Base-by-base conservation (phyloP, 495 filamentous ascomycete genomes). In the Penicillium samsonianum region DNA sequence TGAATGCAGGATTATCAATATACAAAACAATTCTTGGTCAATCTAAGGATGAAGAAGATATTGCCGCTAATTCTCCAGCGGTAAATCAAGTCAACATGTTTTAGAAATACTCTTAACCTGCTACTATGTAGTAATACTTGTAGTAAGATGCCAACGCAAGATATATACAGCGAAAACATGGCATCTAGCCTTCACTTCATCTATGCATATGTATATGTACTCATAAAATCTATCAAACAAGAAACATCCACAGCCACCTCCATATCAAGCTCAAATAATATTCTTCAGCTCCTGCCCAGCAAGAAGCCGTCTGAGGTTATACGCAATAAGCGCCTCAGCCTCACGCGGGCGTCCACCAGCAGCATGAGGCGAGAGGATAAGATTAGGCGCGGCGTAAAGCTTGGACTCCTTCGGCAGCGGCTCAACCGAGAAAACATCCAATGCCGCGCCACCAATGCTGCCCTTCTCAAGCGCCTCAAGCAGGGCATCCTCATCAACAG, bases 401-500 rank as follows among this genome's bases (percentile, higher is more conserved):
- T 77, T 68, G n/a, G 82, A 82, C 0, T 80, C 66, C 49, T 63
- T 57, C 14, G 65, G 65, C 17, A 70, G 53, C 4, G 67, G 86
- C 67, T 90, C 87, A 31, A 77, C 61, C 10, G 79, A 79, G 64
- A 88, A 85, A 31, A 91, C 88, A 63, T 89, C 87, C 50, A 90
- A 70, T 14, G 85, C 87, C 1, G 82, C 82, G 8, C 78, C 77
- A 0, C 72, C 68, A 12, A 90, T 57, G 9, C 70, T 61, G 0
- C 79, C 80, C 7, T 65, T 60, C 48, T 89, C 84, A 25, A 90
- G 64, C 16, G 87, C 87, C 33, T 82, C 78, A 0, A 83, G 82
- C 14, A 90, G 68, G 10, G 86, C 87, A 31, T 82, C 82, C 67
- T 90, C 86, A 61, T 90, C 85, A n/a, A 90, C 79, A 2, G 89